Evolutionary conservation across 2,329 filamentous ascomycete species (phyloP), one percentile per base, ranked within the genome.

Genomic region (Cercospora sp.): DNA sequence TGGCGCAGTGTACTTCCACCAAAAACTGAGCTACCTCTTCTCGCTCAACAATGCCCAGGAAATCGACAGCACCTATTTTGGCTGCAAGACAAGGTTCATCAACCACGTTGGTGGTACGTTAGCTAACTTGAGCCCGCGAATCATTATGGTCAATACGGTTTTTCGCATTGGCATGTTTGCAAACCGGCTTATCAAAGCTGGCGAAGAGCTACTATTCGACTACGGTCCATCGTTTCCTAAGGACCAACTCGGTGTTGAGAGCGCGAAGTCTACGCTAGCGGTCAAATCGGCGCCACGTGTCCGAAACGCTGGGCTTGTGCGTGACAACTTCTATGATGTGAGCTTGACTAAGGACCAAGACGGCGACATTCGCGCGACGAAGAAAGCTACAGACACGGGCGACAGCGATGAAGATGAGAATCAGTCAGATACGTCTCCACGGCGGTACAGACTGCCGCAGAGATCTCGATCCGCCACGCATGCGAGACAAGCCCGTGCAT

Each of bases 51-150:
- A 79, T 76, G 80, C 10, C 6, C 84, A 86, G 72, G 82, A 83
- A 37, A 81, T 95, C 18, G 92, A 95, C 76, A 89, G 89, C 6
- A 91, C 90, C 21, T 88, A 88, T 51, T 90, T 90, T 71, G 92
- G 92, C 61, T 95, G 94, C 77, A 89, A 94, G 71, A 89, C 90
- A 58, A 88, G 92, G 3, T 95, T 93, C 79, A 92, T 95, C 78
- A 95, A 96, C 78, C 91, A 94, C 74, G 89, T 90, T 1, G 82
- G 84, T 59, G 81, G 84, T 69, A 81, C 82, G 69, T 78, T 77
- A 74, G 82, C 71, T 77, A 91, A 90, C 64, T 89, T 89, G 75
- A 88, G 89, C 71, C 86, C 91, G 1, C 86, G 87, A 67, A 89
- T 92, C 63, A 79, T 90, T 16, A 87, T 92, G 61, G 91, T 92